A percentile compares a stretch with the other conserved stretches of the same genome.
These are phyloP conservation scores for Pyricularia grisea DNA, from an alignment of 2,329 filamentous ascomycete genomes.

Conservation along the genomic window DNA sequence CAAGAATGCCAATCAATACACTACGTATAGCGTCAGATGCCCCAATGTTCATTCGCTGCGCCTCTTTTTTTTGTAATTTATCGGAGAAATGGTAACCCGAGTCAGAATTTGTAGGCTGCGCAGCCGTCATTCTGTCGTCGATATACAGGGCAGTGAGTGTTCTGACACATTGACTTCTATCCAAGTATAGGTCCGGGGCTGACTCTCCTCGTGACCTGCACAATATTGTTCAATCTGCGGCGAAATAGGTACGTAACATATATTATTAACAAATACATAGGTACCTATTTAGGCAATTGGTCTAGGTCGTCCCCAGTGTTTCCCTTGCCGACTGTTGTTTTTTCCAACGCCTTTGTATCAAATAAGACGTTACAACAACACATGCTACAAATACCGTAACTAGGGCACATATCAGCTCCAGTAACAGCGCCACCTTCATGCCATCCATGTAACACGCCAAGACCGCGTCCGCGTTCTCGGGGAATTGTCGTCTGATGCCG, in stretches of 20 bases:
- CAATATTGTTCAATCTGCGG: background rate
- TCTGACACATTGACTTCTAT: background rate
- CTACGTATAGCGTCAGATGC: background rate
- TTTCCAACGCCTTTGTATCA: background rate
- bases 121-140: background rate
- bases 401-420: slow-evolving; percentile 2
- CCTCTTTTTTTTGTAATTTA: background rate
- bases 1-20: background rate
- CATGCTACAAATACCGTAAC: background rate
- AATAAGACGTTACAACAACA: background rate
- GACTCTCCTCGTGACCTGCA: background rate
- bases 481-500: background rate
- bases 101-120: background rate
- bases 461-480: background rate
- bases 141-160: background rate
- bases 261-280: no score
- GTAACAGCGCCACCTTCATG: background rate
- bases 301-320: background rate
- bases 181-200: no score
- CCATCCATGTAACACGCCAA: slow-evolving; percentile 1
- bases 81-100: background rate
- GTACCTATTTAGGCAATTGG: background rate
- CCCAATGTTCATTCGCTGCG: background rate
- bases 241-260: background rate
- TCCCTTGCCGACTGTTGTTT: background rate